A percentile compares a stretch with the other conserved stretches of the same genome.
These are phyloP conservation scores for Plasmodium vivax DNA, from an alignment of 169 alveolate species.

Conservation along the genomic window DNA sequence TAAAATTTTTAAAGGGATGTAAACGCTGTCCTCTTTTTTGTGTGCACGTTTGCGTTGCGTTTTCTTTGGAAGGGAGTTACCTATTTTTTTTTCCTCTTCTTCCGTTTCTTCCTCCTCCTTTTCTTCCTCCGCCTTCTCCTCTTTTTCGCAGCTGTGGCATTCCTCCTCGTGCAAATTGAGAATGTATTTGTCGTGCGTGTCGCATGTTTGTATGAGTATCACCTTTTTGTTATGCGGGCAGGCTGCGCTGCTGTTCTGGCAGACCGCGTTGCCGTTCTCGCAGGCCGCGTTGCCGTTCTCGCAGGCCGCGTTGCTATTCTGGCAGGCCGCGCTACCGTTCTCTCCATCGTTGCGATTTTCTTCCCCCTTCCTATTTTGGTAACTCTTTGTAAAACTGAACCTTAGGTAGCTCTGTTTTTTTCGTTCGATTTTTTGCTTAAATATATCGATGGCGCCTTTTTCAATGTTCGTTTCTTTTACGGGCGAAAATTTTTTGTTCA, in stretches of 20 bases:
- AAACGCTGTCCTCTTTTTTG: conserved; percentile 8
- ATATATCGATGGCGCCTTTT: conserved; percentile 33
- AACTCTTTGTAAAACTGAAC: conserved; percentile 22
- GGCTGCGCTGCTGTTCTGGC: background rate
- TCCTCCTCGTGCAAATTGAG: conserved; percentile 65
- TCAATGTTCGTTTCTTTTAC: conserved; percentile 30
- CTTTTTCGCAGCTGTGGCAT: background rate
- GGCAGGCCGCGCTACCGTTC: background rate
- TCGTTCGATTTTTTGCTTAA: conserved; percentile 52
- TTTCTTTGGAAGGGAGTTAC: background rate
- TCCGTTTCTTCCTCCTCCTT: no score
- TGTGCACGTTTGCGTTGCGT: background rate
- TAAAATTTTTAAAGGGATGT: conserved; percentile 55
- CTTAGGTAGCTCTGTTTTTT: conserved; percentile 48
- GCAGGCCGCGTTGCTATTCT: no score
- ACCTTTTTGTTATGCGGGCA: background rate
- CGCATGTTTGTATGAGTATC: conserved; percentile 40
- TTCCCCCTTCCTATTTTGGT: conserved; percentile 4
- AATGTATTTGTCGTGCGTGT: conserved; percentile 46
- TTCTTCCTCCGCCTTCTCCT: no score
- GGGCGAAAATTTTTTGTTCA: conserved; percentile 36
- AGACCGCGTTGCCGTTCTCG: background rate
- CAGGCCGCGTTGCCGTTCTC: background rate
- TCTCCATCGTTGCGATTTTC: conserved; percentile 5
- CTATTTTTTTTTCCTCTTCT: background rate